Evolutionary conservation across 306 rosid species (phyloP).

Genomic region (Fragaria iinumae): DNA sequence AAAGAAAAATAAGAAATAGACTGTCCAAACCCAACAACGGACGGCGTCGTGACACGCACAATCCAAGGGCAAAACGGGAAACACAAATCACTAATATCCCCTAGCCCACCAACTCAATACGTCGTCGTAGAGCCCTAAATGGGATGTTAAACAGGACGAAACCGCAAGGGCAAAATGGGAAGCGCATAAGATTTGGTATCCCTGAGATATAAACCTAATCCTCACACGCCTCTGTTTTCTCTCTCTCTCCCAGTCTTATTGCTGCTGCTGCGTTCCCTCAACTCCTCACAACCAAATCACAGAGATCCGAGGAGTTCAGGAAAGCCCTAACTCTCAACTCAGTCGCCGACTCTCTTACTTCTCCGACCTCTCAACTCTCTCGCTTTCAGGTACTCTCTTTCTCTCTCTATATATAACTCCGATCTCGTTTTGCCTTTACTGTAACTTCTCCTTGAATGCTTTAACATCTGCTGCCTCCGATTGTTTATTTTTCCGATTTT

Average conservation of each 20-base stretch:
- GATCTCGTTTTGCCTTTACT: background rate
- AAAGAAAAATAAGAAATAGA: no score
- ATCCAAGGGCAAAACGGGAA: no score
- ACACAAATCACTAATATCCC: background rate
- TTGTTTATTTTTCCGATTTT: background rate
- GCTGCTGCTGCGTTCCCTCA: slow-evolving; percentile 2
- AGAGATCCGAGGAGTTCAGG: slow-evolving; percentile 47
- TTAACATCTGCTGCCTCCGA: background rate
- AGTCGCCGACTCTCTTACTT: background rate
- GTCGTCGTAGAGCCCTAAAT: background rate
- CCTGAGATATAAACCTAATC: slow-evolving; percentile 12
- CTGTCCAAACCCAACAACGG: no score
- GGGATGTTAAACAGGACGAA: background rate
- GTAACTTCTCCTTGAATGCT: background rate
- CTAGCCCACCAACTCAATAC: background rate
- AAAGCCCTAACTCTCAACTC: slow-evolving; percentile 29
- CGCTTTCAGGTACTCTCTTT: slow-evolving; percentile 20
- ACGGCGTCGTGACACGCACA: no score
- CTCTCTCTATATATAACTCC: background rate
- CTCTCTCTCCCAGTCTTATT: background rate
- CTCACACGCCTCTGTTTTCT: background rate
- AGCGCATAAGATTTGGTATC: background rate
- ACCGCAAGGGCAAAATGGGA: background rate
- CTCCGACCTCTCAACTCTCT: slow-evolving; percentile 14
- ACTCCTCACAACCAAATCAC: slow-evolving; percentile 25